Evolutionary conservation across 352 stramenopile genomes (phyloP), one percentile per base, ranked within the genome.

Genomic region (Thalassiosira mediterranea): DNA sequence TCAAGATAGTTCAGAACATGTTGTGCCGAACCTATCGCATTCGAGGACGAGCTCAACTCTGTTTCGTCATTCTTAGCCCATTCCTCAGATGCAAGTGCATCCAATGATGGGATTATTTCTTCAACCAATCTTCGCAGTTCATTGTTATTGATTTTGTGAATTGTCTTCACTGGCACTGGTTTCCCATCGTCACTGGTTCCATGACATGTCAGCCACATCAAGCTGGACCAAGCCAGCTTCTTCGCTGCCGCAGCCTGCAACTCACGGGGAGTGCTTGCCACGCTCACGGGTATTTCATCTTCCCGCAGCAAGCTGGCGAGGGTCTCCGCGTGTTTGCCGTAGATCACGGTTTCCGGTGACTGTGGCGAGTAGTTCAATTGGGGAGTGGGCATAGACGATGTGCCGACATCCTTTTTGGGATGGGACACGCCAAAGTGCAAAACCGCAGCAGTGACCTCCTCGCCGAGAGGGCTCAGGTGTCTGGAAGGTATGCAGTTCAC

Each of bases 141-240:
- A 26, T 68, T 29, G 4, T 34, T 53, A 38, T 81, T 71, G 5
- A 15, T 23, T 51, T 48, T 19, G 71, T 80, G 72, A 15, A 84
- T 63, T 21, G 64, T 31, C 34, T 56, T 62, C 3, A 78, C 67
- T 29, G 74, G 59, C 3, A 79, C 38, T 48, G 76, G 63, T n/a
- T 53, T 11, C 19, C 15, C 40, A 15, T 19, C 28, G 13, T 61
- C 52, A 44, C 37, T 15, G 8, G 37, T 15, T 15, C 8, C 28
- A 53, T 81, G 77, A 60, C 82, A 89, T 4, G 88, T 25, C 15
- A 89, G 52, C 83, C 83, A 89, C 52, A 89, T 69, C 26, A 76
- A 67, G 32, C 75, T 83, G 23, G 83, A 77, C 83, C 83, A 89
- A 4, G 78, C 40, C 13, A 89, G 31, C 51, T 89, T 89, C 13